phyloP scores from a whole-genome alignment of 2,329 filamentous ascomycete genomes.

The Hypomyces rosellus region DNA sequence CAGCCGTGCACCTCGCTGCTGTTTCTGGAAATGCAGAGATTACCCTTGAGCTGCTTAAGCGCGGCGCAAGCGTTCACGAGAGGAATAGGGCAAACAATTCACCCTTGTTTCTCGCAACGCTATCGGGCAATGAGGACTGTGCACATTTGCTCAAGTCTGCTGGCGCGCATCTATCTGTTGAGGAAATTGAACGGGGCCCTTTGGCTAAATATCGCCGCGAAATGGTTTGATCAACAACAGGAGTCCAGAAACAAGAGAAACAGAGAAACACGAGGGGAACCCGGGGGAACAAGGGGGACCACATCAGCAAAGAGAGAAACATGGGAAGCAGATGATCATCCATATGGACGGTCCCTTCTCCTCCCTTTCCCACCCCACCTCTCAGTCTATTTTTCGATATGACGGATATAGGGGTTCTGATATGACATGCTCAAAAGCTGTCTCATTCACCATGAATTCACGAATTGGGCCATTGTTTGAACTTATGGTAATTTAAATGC shows the following conservation, averaged over 20 bases:
- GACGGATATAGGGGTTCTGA: no score
- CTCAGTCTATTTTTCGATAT: no score
- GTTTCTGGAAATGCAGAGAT: slow-evolving; percentile 49
- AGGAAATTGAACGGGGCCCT: slow-evolving; percentile 29
- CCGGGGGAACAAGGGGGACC: neutral
- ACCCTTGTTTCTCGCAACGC: slow-evolving; percentile 56
- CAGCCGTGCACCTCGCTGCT: slow-evolving; percentile 53
- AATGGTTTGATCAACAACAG: neutral
- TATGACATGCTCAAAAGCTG: no score
- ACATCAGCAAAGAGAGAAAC: neutral
- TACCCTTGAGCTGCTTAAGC: slow-evolving; percentile 50
- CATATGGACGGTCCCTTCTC: neutral
- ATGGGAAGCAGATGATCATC: neutral
- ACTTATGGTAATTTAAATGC: no score
- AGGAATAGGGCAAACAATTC: slow-evolving; percentile 61
- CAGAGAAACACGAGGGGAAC: neutral
- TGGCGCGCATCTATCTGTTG: slow-evolving; percentile 50
- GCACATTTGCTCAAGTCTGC: slow-evolving; percentile 50
- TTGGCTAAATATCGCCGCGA: slow-evolving; percentile 16
- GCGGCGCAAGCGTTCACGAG: slow-evolving; percentile 61
- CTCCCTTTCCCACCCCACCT: no score
- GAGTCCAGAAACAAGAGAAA: neutral
- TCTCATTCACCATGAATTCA: no score
- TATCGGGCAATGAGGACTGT: slow-evolving; percentile 48
- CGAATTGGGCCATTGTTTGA: no score